Base-by-base conservation (phyloP, 2,329 filamentous ascomycete species). In the Neonectria coccinea region DNA sequence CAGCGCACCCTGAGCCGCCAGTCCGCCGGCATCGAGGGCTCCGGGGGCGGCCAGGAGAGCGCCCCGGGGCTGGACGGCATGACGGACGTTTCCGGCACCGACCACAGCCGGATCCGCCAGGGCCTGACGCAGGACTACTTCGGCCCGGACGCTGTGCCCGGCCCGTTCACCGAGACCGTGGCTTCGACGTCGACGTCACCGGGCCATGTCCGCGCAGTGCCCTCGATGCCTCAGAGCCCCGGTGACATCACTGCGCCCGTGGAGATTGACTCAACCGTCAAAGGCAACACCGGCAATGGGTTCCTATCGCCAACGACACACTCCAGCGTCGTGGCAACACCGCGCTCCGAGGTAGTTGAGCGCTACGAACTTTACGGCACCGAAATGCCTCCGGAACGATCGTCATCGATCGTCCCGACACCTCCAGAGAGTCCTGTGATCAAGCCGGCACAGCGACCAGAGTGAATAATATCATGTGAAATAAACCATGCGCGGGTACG, bases 161-260 rank as follows among this genome's bases (percentile, higher is more conserved):
- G 85, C 0, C 85, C 85, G 2, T 87, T 78, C 65, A 83, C 83
- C 3, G 80, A 81, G 36, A 71, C 72, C 45, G 70, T 70, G 29
- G 71, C 68, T 9, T 69, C 67, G 42, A 72, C 69, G 22, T 72
- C 73, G 8, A 75, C 76, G 33, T 77, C 75, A 61, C 78, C 78
- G 4, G 74, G 72, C 3, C 69, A 66, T n/a, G 67, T 68, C n/a
- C 75, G 79, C 36, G 81, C 80, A 1, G 83, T 85, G 22, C 81
- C 83, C 3, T 57, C 79, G 22, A 73, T 74, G 48, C 84, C 86
- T 8, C 77, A 85, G 12, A 78, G 76, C 14, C 85, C 85, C 4
- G 80, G 78, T 10, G 84, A 87, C 68, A 85, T 87, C 44, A 75
- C 80, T 1, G 78, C 78, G 20, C 82, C 86, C 4, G 85, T 88